Conservation (phyloP, 768 basidiomycete genomes). For the Termitomyces heimii region DNA sequence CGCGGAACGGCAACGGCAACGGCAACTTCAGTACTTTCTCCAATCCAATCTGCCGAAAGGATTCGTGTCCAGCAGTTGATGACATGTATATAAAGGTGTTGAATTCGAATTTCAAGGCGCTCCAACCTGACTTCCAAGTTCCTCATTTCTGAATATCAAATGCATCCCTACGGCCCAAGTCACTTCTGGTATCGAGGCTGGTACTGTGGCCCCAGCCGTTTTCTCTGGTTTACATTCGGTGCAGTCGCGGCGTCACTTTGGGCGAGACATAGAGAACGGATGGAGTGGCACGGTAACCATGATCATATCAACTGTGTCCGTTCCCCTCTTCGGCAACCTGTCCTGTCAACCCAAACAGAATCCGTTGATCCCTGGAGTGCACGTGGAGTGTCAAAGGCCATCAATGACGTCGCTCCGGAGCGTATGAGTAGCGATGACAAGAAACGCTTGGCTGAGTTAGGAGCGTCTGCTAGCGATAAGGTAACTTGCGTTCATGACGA, state of each 20-base stretch:
- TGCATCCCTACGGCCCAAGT: slow-evolving; percentile 9
- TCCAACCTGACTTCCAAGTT: neutral
- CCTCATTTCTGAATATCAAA: neutral
- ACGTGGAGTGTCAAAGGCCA: slow-evolving; percentile 20
- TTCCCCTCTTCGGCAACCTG: slow-evolving; percentile 12
- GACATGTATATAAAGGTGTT: neutral
- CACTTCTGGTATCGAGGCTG: slow-evolving; percentile 8
- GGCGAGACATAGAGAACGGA: slow-evolving; percentile 35
- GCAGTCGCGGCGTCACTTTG: slow-evolving; percentile 37
- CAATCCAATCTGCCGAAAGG: neutral
- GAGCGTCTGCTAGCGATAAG: slow-evolving; percentile 44
- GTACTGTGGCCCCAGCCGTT: slow-evolving; percentile 41
- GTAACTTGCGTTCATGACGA: slow-evolving; percentile 24
- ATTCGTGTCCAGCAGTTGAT: neutral
- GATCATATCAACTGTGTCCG: slow-evolving; percentile 25
- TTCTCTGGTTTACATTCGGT: slow-evolving; percentile 67
- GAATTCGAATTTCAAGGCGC: neutral
- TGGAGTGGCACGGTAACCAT: slow-evolving; percentile 11
- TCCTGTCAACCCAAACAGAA: slow-evolving; percentile 6
- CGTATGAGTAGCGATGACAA: slow-evolving; percentile 32
- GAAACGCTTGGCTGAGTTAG: slow-evolving; percentile 37
- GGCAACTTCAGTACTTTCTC: too few species aligned
- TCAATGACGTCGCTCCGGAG: slow-evolving; percentile 22
- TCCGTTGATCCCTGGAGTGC: slow-evolving; percentile 9
- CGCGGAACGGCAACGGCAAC: neutral